Percentiles rank a stretch among this genome's conserved stretches.
phyloP scores from a whole-genome alignment of 2,329 filamentous ascomycete genomes.

The Neonectria faginata region DNA sequence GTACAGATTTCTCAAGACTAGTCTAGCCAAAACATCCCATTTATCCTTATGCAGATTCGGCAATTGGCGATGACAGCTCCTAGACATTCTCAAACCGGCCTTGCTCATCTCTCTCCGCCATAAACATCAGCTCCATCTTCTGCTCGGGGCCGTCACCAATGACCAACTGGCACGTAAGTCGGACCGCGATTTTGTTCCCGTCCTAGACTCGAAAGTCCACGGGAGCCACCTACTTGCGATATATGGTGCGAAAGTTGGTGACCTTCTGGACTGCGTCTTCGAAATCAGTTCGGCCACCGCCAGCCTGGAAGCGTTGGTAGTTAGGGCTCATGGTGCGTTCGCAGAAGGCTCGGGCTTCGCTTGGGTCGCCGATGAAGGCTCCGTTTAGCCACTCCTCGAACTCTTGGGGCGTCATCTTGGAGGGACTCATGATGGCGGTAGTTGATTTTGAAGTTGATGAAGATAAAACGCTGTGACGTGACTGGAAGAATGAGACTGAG shows the following conservation, averaged over 20 bases:
- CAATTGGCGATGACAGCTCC: background rate
- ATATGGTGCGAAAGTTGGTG: background rate
- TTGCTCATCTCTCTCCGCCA: background rate
- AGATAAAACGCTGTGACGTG: no score
- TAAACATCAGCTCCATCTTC: background rate
- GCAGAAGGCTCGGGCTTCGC: background rate
- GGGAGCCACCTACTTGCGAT: background rate
- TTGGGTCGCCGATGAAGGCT: background rate
- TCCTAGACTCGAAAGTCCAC: background rate
- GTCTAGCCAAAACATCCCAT: no score
- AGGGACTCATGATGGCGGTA: background rate
- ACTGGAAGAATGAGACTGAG: no score
- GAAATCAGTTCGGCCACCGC: background rate
- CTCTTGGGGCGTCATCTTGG: background rate
- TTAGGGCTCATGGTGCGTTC: slow-evolving; percentile 1
- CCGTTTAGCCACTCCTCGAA: slow-evolving; percentile 1
- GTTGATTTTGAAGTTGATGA: background rate
- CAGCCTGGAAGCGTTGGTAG: background rate
- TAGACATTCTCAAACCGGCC: background rate
- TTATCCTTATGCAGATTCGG: background rate
- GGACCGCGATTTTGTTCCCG: background rate
- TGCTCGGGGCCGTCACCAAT: background rate
- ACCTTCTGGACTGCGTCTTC: background rate
- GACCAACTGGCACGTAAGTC: background rate
- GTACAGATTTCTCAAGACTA: no score